A percentile compares a stretch with the other conserved stretches of the same genome.
These are phyloP conservation scores for Chlamydomonas sp. DNA, from an alignment of 139 green algal genomes.

Conservation along the genomic window DNA sequence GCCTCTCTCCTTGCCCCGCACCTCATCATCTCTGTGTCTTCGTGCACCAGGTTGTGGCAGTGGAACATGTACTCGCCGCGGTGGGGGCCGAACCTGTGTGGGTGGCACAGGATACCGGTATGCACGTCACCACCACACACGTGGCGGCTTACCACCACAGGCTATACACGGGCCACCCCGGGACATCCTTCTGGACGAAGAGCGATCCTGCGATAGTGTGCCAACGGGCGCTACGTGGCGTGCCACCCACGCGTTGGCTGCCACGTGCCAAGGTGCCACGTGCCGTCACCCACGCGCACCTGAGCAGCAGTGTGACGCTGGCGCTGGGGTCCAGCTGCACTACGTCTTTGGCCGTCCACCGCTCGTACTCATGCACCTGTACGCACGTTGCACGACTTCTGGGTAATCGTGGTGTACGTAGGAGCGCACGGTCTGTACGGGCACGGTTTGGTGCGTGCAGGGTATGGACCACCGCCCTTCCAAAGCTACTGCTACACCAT, in stretches of 20 bases:
- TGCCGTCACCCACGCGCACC: neutral
- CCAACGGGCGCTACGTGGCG: too few species aligned
- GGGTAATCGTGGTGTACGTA: too few species aligned
- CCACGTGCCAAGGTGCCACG: neutral
- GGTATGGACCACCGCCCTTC: too few species aligned
- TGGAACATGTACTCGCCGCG: constrained; percentile 2
- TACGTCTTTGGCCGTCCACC: neutral
- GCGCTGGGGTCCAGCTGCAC: neutral
- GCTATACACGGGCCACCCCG: too few species aligned
- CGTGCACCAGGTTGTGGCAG: neutral
- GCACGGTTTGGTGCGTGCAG: too few species aligned
- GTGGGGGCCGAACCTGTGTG: neutral
- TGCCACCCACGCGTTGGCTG: neutral
- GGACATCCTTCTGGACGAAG: too few species aligned
- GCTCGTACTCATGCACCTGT: neutral
- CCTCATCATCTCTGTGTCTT: neutral
- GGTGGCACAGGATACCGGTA: neutral
- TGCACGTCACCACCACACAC: too few species aligned
- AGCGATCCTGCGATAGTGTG: too few species aligned
- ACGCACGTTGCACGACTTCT: neutral
- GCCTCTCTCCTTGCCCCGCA: too few species aligned
- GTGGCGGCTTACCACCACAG: too few species aligned
- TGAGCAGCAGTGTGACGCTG: neutral
- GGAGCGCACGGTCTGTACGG: too few species aligned
- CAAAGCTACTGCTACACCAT: too few species aligned